Percentiles rank a stretch among this genome's conserved stretches.
phyloP scores from a whole-genome alignment of 106 monocot genomes.

The Dioscorea dumetorum region DNA sequence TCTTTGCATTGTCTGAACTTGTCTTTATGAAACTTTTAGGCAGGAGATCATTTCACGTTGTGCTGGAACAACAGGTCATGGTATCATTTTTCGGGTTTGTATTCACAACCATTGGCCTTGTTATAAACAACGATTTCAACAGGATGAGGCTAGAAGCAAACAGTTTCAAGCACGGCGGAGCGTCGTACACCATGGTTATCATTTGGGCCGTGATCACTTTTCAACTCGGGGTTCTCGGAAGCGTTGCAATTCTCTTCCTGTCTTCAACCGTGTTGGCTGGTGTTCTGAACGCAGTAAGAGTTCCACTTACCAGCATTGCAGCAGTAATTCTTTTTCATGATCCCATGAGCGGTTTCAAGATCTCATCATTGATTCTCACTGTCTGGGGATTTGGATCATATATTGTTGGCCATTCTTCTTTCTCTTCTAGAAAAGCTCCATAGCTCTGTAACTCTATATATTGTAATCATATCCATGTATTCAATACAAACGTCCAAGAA shows the following conservation, averaged over 20 bases:
- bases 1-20: slow-evolving; percentile 88
- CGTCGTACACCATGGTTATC: slow-evolving; percentile 66
- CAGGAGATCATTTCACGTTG: slow-evolving; percentile 79
- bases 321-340: slow-evolving; percentile 80
- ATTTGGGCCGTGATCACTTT: slow-evolving; percentile 77
- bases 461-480: slow-evolving; percentile 11
- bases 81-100: slow-evolving; percentile 72
- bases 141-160: slow-evolving; percentile 59
- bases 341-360: slow-evolving; percentile 95
- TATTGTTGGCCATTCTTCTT: slow-evolving; percentile 55
- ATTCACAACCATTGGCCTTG: slow-evolving; percentile 70
- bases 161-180: slow-evolving; percentile 44
- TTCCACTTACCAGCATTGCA: slow-evolving; percentile 74
- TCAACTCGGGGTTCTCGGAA: slow-evolving; percentile 80
- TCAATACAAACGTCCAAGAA: no score
- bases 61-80: slow-evolving; percentile 84
- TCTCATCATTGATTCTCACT: slow-evolving; percentile 67
- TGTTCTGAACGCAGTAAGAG: slow-evolving; percentile 87
- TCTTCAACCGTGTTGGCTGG: slow-evolving; percentile 90
- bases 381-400: slow-evolving; percentile 93
- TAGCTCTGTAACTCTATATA: background rate
- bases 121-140: slow-evolving; percentile 42
- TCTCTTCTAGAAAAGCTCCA: slow-evolving; percentile 18
- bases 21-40: slow-evolving; percentile 68
- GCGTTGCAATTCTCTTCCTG: slow-evolving; percentile 80